Evolutionary conservation across 2,329 filamentous ascomycete species (phyloP).

Genomic region (Sporothrix dimorphospora): DNA sequence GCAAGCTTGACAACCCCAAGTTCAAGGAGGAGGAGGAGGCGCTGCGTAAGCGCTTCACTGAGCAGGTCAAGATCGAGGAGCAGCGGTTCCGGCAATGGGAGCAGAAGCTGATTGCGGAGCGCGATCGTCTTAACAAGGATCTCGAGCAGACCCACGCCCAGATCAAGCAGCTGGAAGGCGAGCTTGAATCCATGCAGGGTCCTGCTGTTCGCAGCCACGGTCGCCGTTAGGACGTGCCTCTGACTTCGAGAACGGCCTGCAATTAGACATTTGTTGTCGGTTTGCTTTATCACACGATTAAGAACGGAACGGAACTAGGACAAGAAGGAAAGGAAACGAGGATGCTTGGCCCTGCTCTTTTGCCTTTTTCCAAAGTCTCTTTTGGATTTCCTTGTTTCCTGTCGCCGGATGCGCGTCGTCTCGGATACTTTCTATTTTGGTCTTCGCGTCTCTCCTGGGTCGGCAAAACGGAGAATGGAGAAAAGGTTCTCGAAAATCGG

Average conservation of each 20-base stretch:
- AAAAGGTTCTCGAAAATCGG: not conserved
- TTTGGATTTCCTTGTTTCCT: not conserved
- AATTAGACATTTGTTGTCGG: not conserved
- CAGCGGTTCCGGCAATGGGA: conserved; percentile 99
- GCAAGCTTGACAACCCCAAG: conserved; percentile 99
- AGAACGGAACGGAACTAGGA: conserved; percentile 7
- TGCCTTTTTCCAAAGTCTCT: not conserved
- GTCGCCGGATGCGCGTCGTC: not conserved
- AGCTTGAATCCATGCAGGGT: conserved; percentile 93
- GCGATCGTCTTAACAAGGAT: conserved; percentile 99
- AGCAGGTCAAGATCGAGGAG: conserved; percentile 99
- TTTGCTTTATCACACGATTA: not conserved
- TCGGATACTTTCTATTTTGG: not conserved
- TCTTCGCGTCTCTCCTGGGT: not conserved
- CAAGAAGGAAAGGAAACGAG: not conserved
- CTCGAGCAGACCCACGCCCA: conserved; percentile 95
- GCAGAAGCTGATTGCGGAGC: conserved; percentile 98
- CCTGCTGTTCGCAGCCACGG: conserved; percentile 88
- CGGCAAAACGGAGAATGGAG: conserved; percentile 10
- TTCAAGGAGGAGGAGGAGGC: conserved; percentile 99
- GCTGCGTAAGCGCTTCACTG: conserved; percentile 97
- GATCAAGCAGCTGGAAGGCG: conserved; percentile 88
- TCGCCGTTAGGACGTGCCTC: conserved; percentile 67
- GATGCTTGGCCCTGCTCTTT: not conserved
- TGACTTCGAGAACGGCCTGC: conserved; percentile 13